A percentile compares a stretch with the other conserved stretches of the same genome.
phyloP scores from a whole-genome alignment of 495 filamentous ascomycete genomes.

The Trichoderma orchidacearum region DNA sequence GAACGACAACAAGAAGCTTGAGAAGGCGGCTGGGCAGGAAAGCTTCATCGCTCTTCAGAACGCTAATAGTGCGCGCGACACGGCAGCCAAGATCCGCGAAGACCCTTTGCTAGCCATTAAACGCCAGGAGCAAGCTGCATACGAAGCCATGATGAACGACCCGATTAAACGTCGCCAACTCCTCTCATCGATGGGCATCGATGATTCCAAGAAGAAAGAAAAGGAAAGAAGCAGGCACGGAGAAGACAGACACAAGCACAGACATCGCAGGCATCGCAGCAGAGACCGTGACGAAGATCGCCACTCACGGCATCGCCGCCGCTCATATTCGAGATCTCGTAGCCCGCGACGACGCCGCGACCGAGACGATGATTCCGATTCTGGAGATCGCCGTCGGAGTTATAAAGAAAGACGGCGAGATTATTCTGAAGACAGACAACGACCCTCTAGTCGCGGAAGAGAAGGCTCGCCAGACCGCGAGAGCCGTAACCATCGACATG shows the following conservation, averaged over 20 bases:
- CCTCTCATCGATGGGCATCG: slow-evolving; percentile 44
- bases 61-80: slow-evolving; percentile 58
- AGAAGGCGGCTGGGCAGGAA: slow-evolving; percentile 61
- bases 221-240: slow-evolving; percentile 11
- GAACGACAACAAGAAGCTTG: slow-evolving; percentile 62
- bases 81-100: slow-evolving; percentile 67
- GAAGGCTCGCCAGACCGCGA: neutral
- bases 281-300: neutral
- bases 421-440: neutral
- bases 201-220: slow-evolving; percentile 21
- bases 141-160: slow-evolving; percentile 81
- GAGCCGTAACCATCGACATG: neutral
- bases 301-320: slow-evolving; percentile 1
- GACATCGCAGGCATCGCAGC: neutral
- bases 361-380: neutral
- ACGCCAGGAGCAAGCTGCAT: slow-evolving; percentile 80
- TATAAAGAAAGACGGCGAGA: slow-evolving; percentile 7
- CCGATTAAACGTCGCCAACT: slow-evolving; percentile 56
- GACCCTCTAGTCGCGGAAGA: neutral
- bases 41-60: slow-evolving; percentile 45
- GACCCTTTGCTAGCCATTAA: slow-evolving; percentile 89
- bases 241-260: neutral
- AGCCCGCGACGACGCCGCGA: neutral
- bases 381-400: neutral
- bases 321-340: slow-evolving; percentile 3